Percentiles rank a stretch among this genome's conserved stretches.
phyloP scores from a whole-genome alignment of 31 red algal genomes.

The Odonthalia washingtoniensis region DNA sequence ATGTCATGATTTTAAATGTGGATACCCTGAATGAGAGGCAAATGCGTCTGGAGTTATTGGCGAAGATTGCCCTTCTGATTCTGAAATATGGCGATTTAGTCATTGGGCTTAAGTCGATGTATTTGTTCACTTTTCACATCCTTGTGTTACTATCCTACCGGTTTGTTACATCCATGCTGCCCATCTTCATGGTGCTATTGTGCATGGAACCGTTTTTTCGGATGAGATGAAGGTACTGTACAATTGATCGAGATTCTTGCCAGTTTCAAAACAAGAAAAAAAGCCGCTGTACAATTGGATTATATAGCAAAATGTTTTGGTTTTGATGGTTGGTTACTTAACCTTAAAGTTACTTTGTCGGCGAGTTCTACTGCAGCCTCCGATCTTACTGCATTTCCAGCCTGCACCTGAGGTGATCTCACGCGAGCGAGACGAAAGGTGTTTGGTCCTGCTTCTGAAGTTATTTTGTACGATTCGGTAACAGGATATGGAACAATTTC shows the following conservation, averaged over 20 bases:
- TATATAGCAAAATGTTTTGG: slow-evolving; percentile 79
- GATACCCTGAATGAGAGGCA: slow-evolving; percentile 70
- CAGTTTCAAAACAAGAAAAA: slow-evolving; percentile 56
- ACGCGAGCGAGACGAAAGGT: slow-evolving; percentile 61
- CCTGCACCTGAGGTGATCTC: slow-evolving; percentile 63
- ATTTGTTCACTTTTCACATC: slow-evolving; percentile 91
- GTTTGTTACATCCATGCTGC: slow-evolving; percentile 81
- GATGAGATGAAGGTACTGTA: slow-evolving; percentile 36
- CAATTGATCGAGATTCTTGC: slow-evolving; percentile 52
- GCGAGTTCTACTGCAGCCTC: slow-evolving; percentile 43
- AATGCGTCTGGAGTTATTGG: slow-evolving; percentile 47
- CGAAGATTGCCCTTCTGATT: slow-evolving; percentile 43
- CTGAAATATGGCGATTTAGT: slow-evolving; percentile 77
- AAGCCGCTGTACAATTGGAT: slow-evolving; percentile 74
- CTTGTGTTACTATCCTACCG: slow-evolving; percentile 79
- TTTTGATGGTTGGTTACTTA: slow-evolving; percentile 96
- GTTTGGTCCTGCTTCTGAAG: slow-evolving; percentile 77
- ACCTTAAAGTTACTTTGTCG: slow-evolving; percentile 67
- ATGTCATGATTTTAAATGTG: slow-evolving; percentile 67
- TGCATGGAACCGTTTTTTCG: slow-evolving; percentile 84
- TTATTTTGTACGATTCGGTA: slow-evolving; percentile 93
- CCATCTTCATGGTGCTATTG: slow-evolving; percentile 77
- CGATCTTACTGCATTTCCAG: slow-evolving; percentile 71
- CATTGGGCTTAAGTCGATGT: slow-evolving; percentile 92
- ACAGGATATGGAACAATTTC: slow-evolving; percentile 65